Base-by-base conservation (phyloP, 164 flowering plant species). In the Chimonanthus salicifolius region DNA sequence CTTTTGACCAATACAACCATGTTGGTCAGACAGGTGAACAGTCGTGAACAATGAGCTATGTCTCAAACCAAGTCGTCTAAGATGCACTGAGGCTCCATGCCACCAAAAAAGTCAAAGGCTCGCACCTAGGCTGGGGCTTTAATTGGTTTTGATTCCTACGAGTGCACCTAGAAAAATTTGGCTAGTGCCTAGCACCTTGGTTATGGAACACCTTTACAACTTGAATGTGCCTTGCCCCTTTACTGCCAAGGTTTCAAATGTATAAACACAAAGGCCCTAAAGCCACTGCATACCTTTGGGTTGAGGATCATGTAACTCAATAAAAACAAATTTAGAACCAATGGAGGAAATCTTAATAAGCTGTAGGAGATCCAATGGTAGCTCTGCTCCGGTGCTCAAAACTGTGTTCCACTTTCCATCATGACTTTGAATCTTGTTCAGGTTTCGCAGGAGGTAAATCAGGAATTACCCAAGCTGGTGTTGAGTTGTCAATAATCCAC, bases 401-500 rank as follows among this genome's bases (percentile, higher is more conserved):
- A 44, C 47, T 10, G 48, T 62, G 13, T 43, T 7, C 5, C 44
- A 13, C 44, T 47, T 44, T 44, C 46, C 68, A 33, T 43, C 10
- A 11, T 9, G 44, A 65, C 15, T 8, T 21, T 18, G 16, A 43
- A 49, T 15, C 50, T 49, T 68, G 8, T 49, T 64, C 51, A 45
- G 80, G 5, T 77, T 79, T 80, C 50, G 49, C 15, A 44, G 82
- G 79, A 13, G 91, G 89, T 82, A 89, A 78, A 77, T 83, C 80
- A 9, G 84, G 62, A 54, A 66, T 66, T 47, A 79, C 92, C 93
- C 92, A 88, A 49, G 48, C 72, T 15, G 93, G 92, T 54, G 63
- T 51, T 4, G 47, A 33, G n/a, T 84, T 70, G 3, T 7, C 5
- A 60, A 2, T 58, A 11, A 89, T 71, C 93, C 96, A 91, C 62